These are phyloP conservation scores for Fusarium secorum DNA, from an alignment of 2,329 filamentous ascomycete genomes.

Conservation along the genomic window DNA sequence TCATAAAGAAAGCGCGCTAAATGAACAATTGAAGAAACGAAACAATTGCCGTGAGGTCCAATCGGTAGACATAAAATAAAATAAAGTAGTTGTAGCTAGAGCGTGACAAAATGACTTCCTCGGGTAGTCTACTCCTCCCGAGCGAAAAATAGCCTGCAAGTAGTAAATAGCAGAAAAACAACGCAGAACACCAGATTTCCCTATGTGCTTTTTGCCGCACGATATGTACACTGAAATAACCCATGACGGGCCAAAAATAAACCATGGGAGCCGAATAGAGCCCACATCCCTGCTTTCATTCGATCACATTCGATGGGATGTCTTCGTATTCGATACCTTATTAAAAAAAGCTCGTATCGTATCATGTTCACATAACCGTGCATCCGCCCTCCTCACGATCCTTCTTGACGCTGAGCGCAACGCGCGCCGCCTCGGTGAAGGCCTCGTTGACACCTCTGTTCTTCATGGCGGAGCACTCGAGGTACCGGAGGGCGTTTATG, in stretches of 20 bases:
- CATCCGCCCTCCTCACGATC: slow-evolving; percentile 70
- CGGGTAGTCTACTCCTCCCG: slow-evolving; percentile 19
- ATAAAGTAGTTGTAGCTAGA: not conserved
- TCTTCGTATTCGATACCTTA: slow-evolving; percentile 33
- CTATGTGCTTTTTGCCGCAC: slow-evolving; percentile 42
- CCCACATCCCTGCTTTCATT: slow-evolving; percentile 10
- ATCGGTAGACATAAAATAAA: slow-evolving; percentile 13
- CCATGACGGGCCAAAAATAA: slow-evolving; percentile 2
- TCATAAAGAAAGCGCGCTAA: slow-evolving; percentile 25
- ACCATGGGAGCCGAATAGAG: slow-evolving; percentile 7
- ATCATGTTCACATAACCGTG: slow-evolving; percentile 61
- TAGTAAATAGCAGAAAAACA: slow-evolving; percentile 11
- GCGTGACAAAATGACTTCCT: not conserved
- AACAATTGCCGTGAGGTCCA: not conserved
- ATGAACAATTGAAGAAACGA: not conserved
- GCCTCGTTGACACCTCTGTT: slow-evolving; percentile 98
- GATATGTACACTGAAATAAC: slow-evolving; percentile 41
- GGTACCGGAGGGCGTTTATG: slow-evolving; percentile 91
- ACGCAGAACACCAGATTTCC: slow-evolving; percentile 37
- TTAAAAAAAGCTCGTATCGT: slow-evolving; percentile 27
- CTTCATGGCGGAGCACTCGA: slow-evolving; percentile 98
- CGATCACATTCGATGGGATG: not conserved
- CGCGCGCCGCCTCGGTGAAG: slow-evolving; percentile 95
- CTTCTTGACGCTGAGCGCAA: slow-evolving; percentile 79
- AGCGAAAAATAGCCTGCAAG: not conserved